A percentile compares a stretch with the other conserved stretches of the same genome.
phyloP scores from a whole-genome alignment of 768 basidiomycete genomes.

The Fomitopsis pulvina region DNA sequence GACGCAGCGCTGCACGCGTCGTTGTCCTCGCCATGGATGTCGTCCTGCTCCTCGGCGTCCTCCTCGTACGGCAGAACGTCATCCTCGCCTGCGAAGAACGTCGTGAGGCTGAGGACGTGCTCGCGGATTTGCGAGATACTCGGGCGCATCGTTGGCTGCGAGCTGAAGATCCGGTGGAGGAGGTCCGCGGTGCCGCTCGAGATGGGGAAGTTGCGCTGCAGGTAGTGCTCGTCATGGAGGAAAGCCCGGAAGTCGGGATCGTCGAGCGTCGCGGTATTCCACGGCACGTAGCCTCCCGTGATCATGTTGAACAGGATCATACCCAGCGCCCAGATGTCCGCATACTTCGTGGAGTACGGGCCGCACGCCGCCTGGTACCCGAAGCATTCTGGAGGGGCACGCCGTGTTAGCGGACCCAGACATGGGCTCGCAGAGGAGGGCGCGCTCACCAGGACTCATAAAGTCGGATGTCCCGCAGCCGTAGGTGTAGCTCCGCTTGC shows the following conservation, averaged over 20 bases:
- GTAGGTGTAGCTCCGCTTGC: constrained; percentile 10
- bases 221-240: constrained; percentile 37
- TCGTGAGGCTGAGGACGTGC: constrained; percentile 46
- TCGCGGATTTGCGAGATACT: constrained; percentile 53
- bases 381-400: constrained; percentile 14
- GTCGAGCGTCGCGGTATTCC: constrained; percentile 41
- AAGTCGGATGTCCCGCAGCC: constrained; percentile 19
- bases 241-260: constrained; percentile 41
- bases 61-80: constrained; percentile 20
- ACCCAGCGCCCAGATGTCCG: constrained; percentile 23
- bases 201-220: constrained; percentile 43
- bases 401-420: too few species aligned
- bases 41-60: not conserved
- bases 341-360: constrained; percentile 25
- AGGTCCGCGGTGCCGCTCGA: constrained; percentile 38
- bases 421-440: not conserved
- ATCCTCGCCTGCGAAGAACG: constrained; percentile 49
- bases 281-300: constrained; percentile 41
- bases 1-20: not conserved
- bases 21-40: not conserved
- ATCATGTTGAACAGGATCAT: constrained; percentile 44
- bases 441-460: constrained; percentile 22
- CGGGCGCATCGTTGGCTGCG: constrained; percentile 56
- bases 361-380: constrained; percentile 1
- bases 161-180: constrained; percentile 49